Conservation (phyloP, 331 rosid genomes). For the Malus hybrid region DNA sequence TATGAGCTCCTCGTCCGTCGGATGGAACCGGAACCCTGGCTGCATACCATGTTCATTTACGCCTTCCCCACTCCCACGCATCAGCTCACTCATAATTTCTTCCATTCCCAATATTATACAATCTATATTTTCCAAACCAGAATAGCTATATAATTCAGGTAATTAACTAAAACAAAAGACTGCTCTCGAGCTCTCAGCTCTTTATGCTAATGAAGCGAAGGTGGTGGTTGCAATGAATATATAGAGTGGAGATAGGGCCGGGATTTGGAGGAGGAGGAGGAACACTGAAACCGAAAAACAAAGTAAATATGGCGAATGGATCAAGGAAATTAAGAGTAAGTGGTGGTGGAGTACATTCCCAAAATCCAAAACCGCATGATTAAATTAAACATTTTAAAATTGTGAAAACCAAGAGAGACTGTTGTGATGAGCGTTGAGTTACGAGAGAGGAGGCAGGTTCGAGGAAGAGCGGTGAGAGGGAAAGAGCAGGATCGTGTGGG, state of each 20-base stretch:
- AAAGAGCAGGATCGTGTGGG: too few species aligned
- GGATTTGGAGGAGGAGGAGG: neutral
- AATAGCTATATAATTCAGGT: too few species aligned
- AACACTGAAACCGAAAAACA: constrained; percentile 19
- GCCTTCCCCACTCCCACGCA: constrained; percentile 25
- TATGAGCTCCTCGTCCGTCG: constrained; percentile 76
- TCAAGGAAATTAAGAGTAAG: neutral
- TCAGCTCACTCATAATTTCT: constrained; percentile 41
- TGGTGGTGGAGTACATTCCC: neutral
- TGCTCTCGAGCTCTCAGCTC: too few species aligned
- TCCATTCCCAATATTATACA: constrained; percentile 41
- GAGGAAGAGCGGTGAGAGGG: too few species aligned
- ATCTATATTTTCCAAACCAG: too few species aligned
- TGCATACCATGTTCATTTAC: constrained; percentile 57
- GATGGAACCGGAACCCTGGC: constrained; percentile 82
- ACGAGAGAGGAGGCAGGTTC: too few species aligned
- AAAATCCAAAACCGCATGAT: too few species aligned
- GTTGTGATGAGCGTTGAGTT: too few species aligned
- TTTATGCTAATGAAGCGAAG: neutral
- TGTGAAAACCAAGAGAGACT: too few species aligned
- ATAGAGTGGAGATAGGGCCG: neutral
- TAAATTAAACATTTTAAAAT: too few species aligned
- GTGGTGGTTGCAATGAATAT: neutral
- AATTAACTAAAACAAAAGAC: too few species aligned
- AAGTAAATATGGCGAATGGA: neutral